phyloP scores from a whole-genome alignment of 1,284 basidiomycete genomes.

The Trichosporon sp. region DNA sequence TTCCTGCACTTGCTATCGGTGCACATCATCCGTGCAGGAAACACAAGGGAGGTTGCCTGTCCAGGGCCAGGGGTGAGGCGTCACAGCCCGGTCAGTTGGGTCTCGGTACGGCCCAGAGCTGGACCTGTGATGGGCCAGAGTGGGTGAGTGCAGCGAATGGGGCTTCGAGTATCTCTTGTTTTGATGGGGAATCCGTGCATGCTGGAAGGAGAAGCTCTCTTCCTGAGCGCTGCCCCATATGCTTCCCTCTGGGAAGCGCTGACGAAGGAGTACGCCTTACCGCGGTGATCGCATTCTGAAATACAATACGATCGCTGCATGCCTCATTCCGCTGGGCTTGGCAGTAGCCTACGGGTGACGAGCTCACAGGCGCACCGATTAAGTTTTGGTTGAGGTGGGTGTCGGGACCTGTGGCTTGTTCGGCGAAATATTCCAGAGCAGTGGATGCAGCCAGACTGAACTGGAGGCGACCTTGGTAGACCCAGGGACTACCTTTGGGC shows the following conservation, averaged over 20 bases:
- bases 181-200: not conserved
- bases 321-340: not conserved
- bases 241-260: too few relatives aligned
- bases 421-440: slow-evolving; percentile 19
- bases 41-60: too few relatives aligned
- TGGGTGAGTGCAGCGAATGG: not conserved
- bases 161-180: not conserved
- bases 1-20: not conserved
- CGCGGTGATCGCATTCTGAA: not conserved
- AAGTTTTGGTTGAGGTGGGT: slow-evolving; percentile 3
- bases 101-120: slow-evolving; percentile 1
- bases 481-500: not conserved
- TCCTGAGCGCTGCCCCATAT: too few relatives aligned
- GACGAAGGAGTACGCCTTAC: not conserved
- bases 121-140: not conserved
- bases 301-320: not conserved
- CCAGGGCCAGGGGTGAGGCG: not conserved
- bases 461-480: not conserved
- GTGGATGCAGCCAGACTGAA: not conserved
- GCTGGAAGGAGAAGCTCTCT: too few relatives aligned
- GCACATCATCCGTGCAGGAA: slow-evolving; percentile 5
- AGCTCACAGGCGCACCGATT: not conserved
- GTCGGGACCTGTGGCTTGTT: slow-evolving; percentile 12
- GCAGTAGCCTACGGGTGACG: not conserved
- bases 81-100: slow-evolving; percentile 2